Evolutionary conservation across 805 yeast species (phyloP), one percentile per base, ranked within the genome.

Genomic region (Wickerhamomyces sydowiorum): DNA sequence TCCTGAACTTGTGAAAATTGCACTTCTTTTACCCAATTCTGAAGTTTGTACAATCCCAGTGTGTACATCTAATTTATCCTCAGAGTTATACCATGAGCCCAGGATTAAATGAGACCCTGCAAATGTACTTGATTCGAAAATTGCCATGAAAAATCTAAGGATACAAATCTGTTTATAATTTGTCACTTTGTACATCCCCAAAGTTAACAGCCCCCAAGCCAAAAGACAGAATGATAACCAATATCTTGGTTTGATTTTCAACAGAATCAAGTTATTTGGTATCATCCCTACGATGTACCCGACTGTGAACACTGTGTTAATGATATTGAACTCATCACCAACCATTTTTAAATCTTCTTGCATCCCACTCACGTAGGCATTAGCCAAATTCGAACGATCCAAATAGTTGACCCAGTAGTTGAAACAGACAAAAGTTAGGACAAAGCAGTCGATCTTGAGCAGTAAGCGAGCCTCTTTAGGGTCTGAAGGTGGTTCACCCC

Each of bases 341-440:
- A 53, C 46, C 66, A 77, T 63, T 3, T 61, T 49, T 42, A 76
- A 50, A 40, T 73, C 84, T 43, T 76, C 78, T 49, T 76, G 70
- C 84, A 81, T 76, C 9, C 86, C 86, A 10, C 78, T 69, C n/a
- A 79, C 81, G 53, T 80, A 80, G 2, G 86, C 85, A 51, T 75
- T 72, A 25, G 72, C 61, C 33, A 77, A 59, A 41, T 78, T 78
- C 13, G 75, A 65, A 50, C 80, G 66, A 57, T 80, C 86, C 25
- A 81, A 66, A 54, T 78, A 80, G 49, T 79, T 80, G 43, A 69
- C 65, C 60, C 59, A 54, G 37, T 51, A 54, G 19, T 36, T 42
- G 17, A 54, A 44, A 20, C 53, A 49, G 25, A 54, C 49, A 33
- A 49, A 54, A 15, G 50, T 41, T 10, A 54, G 40, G 12, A 54